Base-by-base conservation (phyloP, 495 filamentous ascomycete species). In the Immersiella caudata region DNA sequence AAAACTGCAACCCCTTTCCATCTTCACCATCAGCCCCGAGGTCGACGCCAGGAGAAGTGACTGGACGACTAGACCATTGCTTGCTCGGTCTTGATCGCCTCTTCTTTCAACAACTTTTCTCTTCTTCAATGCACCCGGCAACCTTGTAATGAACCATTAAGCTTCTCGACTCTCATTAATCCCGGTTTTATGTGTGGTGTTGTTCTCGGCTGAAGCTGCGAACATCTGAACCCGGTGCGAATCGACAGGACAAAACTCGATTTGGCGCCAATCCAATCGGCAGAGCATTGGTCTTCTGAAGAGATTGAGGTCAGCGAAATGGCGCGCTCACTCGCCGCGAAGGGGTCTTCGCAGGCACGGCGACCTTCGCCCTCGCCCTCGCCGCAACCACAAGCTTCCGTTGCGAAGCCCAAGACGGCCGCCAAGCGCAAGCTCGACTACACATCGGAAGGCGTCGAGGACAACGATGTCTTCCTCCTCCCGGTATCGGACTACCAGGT, bases 401-500 rank as follows among this genome's bases (percentile, higher is more conserved):
- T 9, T 26, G 11, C 70, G 25, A 79, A 78, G 50, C 62, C 73
- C 36, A 79, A 76, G 66, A 77, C 78, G 60, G 65, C 72, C 26
- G 35, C 65, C 52, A 81, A 81, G 75, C 71, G 58, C 69, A 76
- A 79, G 50, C 70, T 77, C 49, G 86, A 87, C 73, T 91, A 90
- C 78, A 85, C 84, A 22, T 90, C 89, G 6, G 83, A 89, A 22
- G 89, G 89, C 58, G 86, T 88, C 29, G 79, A 81, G 58, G 88
- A 93, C 79, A 86, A 91, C 78, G 89, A 92, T 80, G 83, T 92
- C 65, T 87, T 90, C 75, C 74, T 89, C 49, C 85, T 99, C 20
- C 90, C 94, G 14, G 77, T 83, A 11, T 90, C 89, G 22, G 95
- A 98, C 80, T 97, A 92, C 78, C 87, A 91, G 75, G 72, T 91